Base-by-base conservation (phyloP, 2,329 filamentous ascomycete species). In the Colletotrichum costaricense region DNA sequence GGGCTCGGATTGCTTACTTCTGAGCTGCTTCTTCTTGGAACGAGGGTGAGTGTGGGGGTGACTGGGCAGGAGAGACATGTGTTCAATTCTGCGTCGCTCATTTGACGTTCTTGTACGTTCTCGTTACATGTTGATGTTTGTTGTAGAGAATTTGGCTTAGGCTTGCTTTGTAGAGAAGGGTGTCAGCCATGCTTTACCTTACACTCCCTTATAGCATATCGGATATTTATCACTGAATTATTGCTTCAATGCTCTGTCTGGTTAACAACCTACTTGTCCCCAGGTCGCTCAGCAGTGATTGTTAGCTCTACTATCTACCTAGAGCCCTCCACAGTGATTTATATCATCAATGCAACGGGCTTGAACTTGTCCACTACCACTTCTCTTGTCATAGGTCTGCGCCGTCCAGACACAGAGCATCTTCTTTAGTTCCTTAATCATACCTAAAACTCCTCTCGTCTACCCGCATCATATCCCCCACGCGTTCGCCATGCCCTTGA, bases 401-500 rank as follows among this genome's bases (percentile, higher is more conserved):
- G 8, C 8, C 38, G 19, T 22, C 19, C 16, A 49, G 19, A 49
- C 2, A 8, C 2, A 19, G 16, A 7, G 16, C 42, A 49, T 49
- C 6, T 19, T 22, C 19, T 22, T 19, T 49, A 8, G 42, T 8
- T 7, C 42, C 19, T 49, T 11, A n/a, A 9, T 49, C 19, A 49
- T 11, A 9, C 42, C 42, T 12, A 3, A 3, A 9, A n/a, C 28
- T 5, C n/a, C 14, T 5, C 30, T 16, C 49, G 9, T 14, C 26
- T 22, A 1, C 1, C 42, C 1, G 2, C 19, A 4, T 75, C 70
- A 75, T 14, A 54, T 24, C n/a, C 77, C 72, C 81, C 82, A 85
- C 26, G 85, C 82, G 11, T 80, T 77, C 24, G 76, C 79, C 35
- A 87, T 80, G 0, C 77, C 80, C 75, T 83, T 85, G 59, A 86